Evolutionary conservation across 352 stramenopile genomes (phyloP).

Genomic region (Pythium phragmitis): DNA sequence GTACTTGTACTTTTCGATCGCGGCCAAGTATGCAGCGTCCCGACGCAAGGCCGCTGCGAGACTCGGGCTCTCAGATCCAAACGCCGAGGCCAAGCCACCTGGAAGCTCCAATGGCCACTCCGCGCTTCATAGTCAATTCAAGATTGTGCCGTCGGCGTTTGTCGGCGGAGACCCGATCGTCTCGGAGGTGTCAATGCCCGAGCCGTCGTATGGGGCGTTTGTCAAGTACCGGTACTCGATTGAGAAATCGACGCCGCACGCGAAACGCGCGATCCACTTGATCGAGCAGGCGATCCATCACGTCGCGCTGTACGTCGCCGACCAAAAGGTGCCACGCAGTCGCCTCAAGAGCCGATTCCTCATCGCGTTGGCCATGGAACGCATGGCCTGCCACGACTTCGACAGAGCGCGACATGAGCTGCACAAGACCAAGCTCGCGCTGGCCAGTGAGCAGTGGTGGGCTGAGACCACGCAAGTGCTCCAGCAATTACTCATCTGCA

Average conservation of each 20-base stretch:
- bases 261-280: constrained; percentile 69
- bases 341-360: constrained; percentile 77
- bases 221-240: constrained; percentile 64
- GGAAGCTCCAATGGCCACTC: constrained; percentile 19
- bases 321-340: constrained; percentile 60
- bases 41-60: constrained; percentile 64
- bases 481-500: constrained; percentile 72
- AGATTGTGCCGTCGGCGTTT: constrained; percentile 71
- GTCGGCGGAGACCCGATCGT: constrained; percentile 70
- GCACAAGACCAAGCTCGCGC: constrained; percentile 62
- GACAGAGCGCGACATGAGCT: constrained; percentile 63
- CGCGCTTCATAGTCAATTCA: constrained; percentile 45
- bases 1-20: constrained; percentile 85
- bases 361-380: constrained; percentile 70
- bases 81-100: constrained; percentile 16
- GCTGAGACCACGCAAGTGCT: constrained; percentile 70
- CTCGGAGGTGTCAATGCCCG: constrained; percentile 42
- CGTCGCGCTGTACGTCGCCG: constrained; percentile 61
- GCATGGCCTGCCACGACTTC: constrained; percentile 68
- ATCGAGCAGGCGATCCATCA: constrained; percentile 78
- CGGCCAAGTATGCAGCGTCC: constrained; percentile 81
- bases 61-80: constrained; percentile 42
- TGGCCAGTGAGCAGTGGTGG: constrained; percentile 72
- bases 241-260: constrained; percentile 62
- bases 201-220: constrained; percentile 54